Conservation (phyloP, 2,329 filamentous ascomycete genomes). For the Chalaropsis thielavioides region DNA sequence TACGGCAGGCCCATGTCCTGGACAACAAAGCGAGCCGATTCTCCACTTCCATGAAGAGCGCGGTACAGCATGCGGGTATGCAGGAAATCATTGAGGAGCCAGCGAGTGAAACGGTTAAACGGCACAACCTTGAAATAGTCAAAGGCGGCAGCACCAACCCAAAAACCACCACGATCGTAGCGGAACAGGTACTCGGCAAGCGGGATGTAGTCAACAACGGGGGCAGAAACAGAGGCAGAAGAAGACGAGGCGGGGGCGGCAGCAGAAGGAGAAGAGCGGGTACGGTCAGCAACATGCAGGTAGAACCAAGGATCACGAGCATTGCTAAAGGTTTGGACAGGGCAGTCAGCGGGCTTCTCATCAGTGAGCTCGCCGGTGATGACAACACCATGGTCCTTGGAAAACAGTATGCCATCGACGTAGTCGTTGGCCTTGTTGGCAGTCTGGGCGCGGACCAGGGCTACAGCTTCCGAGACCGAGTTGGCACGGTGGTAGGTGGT, state of each 20-base stretch:
- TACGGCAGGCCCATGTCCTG: slow-evolving; percentile 52
- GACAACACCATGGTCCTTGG: slow-evolving; percentile 47
- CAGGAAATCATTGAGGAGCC: slow-evolving; percentile 56
- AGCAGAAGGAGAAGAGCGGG: slow-evolving; percentile 21
- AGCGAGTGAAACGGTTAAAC: slow-evolving; percentile 50
- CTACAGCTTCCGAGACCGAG: slow-evolving; percentile 34
- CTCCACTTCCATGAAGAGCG: slow-evolving; percentile 52
- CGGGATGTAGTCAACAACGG: slow-evolving; percentile 43
- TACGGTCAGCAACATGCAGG: slow-evolving; percentile 46
- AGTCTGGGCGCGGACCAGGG: slow-evolving; percentile 35
- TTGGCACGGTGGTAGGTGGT: slow-evolving; percentile 44
- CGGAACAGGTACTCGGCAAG: slow-evolving; percentile 61
- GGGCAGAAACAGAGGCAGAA: slow-evolving; percentile 16
- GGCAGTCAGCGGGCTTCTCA: slow-evolving; percentile 28
- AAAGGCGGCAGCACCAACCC: slow-evolving; percentile 53
- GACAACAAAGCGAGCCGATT: slow-evolving; percentile 50
- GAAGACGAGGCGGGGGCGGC: not conserved
- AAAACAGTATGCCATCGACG: slow-evolving; percentile 58
- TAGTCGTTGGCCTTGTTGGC: slow-evolving; percentile 42
- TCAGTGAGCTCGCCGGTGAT: slow-evolving; percentile 50
- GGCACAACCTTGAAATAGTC: slow-evolving; percentile 51
- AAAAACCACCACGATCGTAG: slow-evolving; percentile 63
- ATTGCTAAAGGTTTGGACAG: slow-evolving; percentile 41
- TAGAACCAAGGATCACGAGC: slow-evolving; percentile 64
- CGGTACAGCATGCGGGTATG: slow-evolving; percentile 63